Percentiles rank a stretch among this genome's conserved stretches.
Conservation (phyloP, 192 early-diverging fungal genomes). For the Entrophospora sp. region DNA sequence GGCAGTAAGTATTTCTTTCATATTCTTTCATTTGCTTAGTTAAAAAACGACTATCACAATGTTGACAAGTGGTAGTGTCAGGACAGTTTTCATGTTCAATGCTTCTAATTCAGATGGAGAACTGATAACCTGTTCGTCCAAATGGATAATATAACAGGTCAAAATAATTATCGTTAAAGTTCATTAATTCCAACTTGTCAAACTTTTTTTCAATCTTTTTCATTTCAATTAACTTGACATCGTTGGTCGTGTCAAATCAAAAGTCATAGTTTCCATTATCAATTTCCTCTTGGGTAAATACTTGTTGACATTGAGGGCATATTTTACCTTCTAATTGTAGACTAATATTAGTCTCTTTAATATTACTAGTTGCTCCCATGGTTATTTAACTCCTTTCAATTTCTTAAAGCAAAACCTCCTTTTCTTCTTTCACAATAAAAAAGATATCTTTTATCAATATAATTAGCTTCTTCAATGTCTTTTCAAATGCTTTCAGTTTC, state of each 20-base stretch:
- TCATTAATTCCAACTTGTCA: too few species aligned
- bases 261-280: not conserved
- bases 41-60: not conserved
- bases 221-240: not conserved
- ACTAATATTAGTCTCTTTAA: not conserved
- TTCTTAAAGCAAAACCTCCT: not conserved
- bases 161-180: too few species aligned
- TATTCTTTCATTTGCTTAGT: not conserved
- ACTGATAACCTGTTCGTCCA: not conserved
- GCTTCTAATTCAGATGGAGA: not conserved
- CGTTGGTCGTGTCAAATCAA: not conserved
- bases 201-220: not conserved
- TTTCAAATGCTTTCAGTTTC: not conserved
- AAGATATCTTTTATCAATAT: not conserved
- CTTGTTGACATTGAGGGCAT: not conserved
- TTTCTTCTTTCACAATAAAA: not conserved
- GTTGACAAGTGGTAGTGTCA: not conserved
- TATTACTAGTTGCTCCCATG: slow-evolving; percentile 7
- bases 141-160: too few species aligned
- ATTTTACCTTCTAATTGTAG: too few species aligned
- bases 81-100: not conserved
- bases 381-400: slow-evolving; percentile 4
- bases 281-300: not conserved
- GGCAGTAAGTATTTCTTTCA: not conserved
- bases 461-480: not conserved